Percentiles rank a stretch among this genome's conserved stretches.
Conservation (phyloP, 306 rosid genomes). For the Purshia tridentata region DNA sequence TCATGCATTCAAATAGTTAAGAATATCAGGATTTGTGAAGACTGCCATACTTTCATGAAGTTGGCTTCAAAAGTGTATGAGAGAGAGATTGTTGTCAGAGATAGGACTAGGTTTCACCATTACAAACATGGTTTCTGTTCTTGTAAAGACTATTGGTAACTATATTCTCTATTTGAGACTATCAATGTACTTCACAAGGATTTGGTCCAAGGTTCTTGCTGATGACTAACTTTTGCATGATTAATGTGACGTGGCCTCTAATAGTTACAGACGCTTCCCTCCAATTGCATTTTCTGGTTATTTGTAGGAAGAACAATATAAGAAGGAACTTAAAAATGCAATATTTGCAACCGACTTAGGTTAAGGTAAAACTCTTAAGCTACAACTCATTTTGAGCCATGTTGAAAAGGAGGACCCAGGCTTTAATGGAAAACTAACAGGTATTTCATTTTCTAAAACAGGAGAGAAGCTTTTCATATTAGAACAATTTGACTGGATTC, state of each 20-base stretch:
- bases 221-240: neutral
- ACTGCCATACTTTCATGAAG: conserved; percentile 81
- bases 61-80: conserved; percentile 66
- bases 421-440: too few relatives aligned
- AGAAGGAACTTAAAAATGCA: neutral
- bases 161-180: neutral
- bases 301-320: neutral
- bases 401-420: neutral
- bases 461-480: neutral
- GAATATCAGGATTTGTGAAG: conserved; percentile 82
- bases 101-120: conserved; percentile 87
- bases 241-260: neutral
- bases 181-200: neutral
- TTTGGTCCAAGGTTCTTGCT: neutral
- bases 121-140: conserved; percentile 66
- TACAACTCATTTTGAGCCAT: neutral
- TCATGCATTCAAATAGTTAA: conserved; percentile 59
- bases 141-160: conserved; percentile 78
- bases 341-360: neutral
- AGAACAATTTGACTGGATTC: neutral
- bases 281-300: neutral
- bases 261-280: neutral
- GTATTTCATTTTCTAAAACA: neutral
- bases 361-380: neutral
- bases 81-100: conserved; percentile 60